Evolutionary conservation across 441 rosid species (phyloP).

Genomic region (Manihot esculenta): DNA sequence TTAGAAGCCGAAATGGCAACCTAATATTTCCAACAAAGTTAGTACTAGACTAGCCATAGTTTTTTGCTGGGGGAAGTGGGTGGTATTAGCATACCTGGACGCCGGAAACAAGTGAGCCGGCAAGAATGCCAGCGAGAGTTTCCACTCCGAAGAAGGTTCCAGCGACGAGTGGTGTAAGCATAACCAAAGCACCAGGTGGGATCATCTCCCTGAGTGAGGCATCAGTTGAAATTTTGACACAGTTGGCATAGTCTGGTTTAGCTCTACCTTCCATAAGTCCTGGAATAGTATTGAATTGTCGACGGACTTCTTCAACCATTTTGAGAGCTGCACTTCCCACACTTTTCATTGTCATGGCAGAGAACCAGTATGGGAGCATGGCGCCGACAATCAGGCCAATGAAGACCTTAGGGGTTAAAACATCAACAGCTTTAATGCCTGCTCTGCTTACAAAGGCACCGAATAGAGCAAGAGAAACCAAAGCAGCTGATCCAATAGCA

Average conservation of each 20-base stretch:
- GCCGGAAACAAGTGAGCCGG: slow-evolving; percentile 69
- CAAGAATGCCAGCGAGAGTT: slow-evolving; percentile 63
- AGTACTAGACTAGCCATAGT: neutral
- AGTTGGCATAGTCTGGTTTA: slow-evolving; percentile 67
- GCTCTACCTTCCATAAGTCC: slow-evolving; percentile 62
- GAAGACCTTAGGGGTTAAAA: slow-evolving; percentile 63
- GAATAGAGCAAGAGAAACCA: slow-evolving; percentile 62
- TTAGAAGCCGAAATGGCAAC: slow-evolving; percentile 76
- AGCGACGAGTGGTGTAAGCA: slow-evolving; percentile 64
- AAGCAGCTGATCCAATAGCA: slow-evolving; percentile 68
- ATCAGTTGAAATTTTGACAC: slow-evolving; percentile 67
- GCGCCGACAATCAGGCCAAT: slow-evolving; percentile 59
- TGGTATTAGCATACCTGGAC: slow-evolving; percentile 42
- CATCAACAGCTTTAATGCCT: slow-evolving; percentile 53
- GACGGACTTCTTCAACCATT: slow-evolving; percentile 71
- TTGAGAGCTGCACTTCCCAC: slow-evolving; percentile 71
- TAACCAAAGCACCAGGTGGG: slow-evolving; percentile 65
- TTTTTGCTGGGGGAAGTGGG: neutral
- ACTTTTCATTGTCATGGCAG: slow-evolving; percentile 80
- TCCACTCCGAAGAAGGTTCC: slow-evolving; percentile 65
- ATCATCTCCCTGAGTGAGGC: slow-evolving; percentile 70
- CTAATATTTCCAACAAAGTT: slow-evolving; percentile 27
- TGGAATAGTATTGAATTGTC: slow-evolving; percentile 67
- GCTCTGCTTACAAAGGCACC: slow-evolving; percentile 73
- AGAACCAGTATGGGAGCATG: slow-evolving; percentile 77